Evolutionary conservation across 1,139 yeast genomes (phyloP), one percentile per base, ranked within the genome.

Genomic region (Pichia sp.): DNA sequence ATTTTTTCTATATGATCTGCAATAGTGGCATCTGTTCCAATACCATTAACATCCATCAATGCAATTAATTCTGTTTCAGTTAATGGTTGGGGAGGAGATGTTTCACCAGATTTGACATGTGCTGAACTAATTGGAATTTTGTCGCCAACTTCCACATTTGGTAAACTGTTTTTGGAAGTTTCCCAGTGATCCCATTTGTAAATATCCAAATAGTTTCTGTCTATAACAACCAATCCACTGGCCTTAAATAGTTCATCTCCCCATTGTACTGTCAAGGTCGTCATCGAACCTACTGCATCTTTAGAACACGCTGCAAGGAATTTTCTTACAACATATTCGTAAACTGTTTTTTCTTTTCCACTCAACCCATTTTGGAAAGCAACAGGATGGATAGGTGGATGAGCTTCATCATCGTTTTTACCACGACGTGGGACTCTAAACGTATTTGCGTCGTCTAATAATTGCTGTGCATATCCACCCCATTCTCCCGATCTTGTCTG

Each of bases 1-100:
- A 94, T 82, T 60, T 87, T 91, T 51, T 86, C 91, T 34, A 94
- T 93, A 65, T 94, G 99, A 39, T 93, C 99, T 0, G 99, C 99
- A 69, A 94, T 94, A 0, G 99, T 94, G 1, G 99, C 99, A 70
- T 94, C 99, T 0, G 99, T 94, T 1, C 99, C 99, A 42, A 94
- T 94, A 0, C 98, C 98, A 67, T 94, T 94, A 7, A 81, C 88
- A 68, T 94, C 99, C 99, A 94, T 94, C 44, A 93, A 69, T 11
- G 90, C 85, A 68, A 94, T 89, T 33, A 94, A 72, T 59, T 93
- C 99, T 0, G 96, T 76, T 66, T 94, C 99, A 0, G 99, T 91
- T 74, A 94, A 77, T 47, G 81, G 85, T 34, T 70, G 69, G 0
- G 99, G 99, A 0, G 96, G 82, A 0, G 83, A 63, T 0, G 99